Evolutionary conservation across 345 rosid genomes (phyloP), one percentile per base, ranked within the genome.

Genomic region (Brassica nigra): DNA sequence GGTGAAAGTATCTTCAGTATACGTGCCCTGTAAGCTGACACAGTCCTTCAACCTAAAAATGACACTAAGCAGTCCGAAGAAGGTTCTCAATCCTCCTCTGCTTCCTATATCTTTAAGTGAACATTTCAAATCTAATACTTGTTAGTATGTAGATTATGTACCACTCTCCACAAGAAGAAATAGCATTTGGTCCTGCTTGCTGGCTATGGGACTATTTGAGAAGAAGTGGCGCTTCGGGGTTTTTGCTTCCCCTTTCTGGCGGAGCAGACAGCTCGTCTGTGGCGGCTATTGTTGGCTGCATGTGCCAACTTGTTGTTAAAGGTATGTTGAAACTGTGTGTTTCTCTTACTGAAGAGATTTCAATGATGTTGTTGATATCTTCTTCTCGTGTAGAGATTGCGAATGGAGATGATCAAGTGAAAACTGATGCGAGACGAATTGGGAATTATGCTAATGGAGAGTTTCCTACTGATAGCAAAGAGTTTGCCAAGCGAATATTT

Each of bases 171-270:
- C 94, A 93, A 87, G 99, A 91, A 85, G 99, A 95, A 83, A 93
- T 91, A 84, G 95, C 97, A 37, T 90, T 86, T 82, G 99, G 99
- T 27, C 95, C 99, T 27, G 93, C 93, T 76, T 93, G 95, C 84
- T 95, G 99, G 99, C 86, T 95, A 30, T 95, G 98, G 99, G 99
- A 95, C 85, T 91, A 95, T 76, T 80, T 95, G 84, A 87, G 99
- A 87, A 88, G 98, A 90, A 95, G 97, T 78, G 97, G 94, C 61
- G 97, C 99, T 76, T 93, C 97, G 52, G 99, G 99, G 27, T 95
- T 93, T 86, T 84, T 95, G 88, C 97, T 95, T 81, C 98, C 99
- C 9, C 97, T 93, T 68, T 95, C 99, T 83, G 99, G 99, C 34
- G 97, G 95, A 11, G 98, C 97, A 70, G 97, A 93, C 73, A 93